These are phyloP conservation scores for Eragrostis tef DNA, from an alignment of 202 grass and related monocot genomes.

Conservation along the genomic window DNA sequence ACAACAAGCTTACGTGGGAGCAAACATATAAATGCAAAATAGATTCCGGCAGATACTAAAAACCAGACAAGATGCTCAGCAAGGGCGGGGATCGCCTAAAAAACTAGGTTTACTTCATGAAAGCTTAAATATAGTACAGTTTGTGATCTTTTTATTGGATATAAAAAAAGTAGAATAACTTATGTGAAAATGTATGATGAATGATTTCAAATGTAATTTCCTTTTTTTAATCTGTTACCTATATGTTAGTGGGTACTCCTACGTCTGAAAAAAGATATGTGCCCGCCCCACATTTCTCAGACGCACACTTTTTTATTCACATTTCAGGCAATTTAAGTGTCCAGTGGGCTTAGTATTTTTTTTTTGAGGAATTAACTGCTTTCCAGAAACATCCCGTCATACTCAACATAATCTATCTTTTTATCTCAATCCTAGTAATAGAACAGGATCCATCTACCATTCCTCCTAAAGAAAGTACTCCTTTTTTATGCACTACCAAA, in stretches of 20 bases:
- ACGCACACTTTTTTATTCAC: not conserved
- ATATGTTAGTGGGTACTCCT: constrained; percentile 5
- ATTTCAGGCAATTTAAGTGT: not conserved
- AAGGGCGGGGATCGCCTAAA: not conserved
- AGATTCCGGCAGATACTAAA: not conserved
- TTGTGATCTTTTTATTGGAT: not conserved
- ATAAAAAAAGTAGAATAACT: not conserved
- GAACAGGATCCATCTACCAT: not conserved
- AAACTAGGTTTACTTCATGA: constrained; percentile 15
- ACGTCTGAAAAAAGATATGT: not conserved
- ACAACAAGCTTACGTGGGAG: not conserved
- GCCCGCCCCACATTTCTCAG: not conserved
- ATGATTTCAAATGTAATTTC: not conserved
- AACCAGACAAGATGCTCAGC: not conserved
- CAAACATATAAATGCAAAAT: not conserved
- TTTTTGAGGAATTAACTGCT: not conserved
- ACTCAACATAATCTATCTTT: not conserved
- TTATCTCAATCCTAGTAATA: not conserved
- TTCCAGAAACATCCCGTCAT: not conserved
- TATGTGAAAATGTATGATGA: not conserved
- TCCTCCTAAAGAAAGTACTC: constrained; percentile 1
- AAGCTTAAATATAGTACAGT: not conserved
- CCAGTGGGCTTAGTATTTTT: not conserved
- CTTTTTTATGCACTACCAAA: constrained; percentile 12
- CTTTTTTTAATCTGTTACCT: not conserved